phyloP scores from a whole-genome alignment of 345 rosid species.

The Sisymbrium altissimum region DNA sequence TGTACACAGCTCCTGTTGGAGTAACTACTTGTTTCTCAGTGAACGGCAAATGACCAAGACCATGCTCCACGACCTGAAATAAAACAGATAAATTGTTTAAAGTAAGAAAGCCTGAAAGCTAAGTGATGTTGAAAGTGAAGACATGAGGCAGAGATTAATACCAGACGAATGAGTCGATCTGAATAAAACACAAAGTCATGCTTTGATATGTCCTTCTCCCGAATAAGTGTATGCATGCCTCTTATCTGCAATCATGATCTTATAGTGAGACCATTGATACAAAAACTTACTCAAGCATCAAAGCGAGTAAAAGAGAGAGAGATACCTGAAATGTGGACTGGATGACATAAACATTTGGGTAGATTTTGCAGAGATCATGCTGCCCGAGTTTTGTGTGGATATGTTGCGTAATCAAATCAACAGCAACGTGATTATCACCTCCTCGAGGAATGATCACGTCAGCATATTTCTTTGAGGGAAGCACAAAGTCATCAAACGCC shows the following conservation, averaged over 20 bases:
- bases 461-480: slow-evolving; percentile 91
- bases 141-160: slow-evolving; percentile 33
- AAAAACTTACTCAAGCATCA: background rate
- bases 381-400: slow-evolving; percentile 89
- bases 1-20: slow-evolving; percentile 84
- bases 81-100: background rate
- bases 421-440: slow-evolving; percentile 91
- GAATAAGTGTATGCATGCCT: slow-evolving; percentile 99
- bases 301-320: background rate
- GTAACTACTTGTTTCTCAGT: slow-evolving; percentile 94
- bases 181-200: slow-evolving; percentile 97
- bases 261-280: slow-evolving; percentile 22
- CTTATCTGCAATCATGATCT: slow-evolving; percentile 61
- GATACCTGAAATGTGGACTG: slow-evolving; percentile 91
- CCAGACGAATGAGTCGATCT: slow-evolving; percentile 93
- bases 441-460: slow-evolving; percentile 95
- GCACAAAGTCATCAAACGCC: slow-evolving; percentile 94
- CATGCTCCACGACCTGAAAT: slow-evolving; percentile 94
- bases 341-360: slow-evolving; percentile 75
- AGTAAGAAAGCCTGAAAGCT: background rate
- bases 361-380: slow-evolving; percentile 92
- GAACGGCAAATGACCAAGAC: slow-evolving; percentile 96
- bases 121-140: slow-evolving; percentile 13
- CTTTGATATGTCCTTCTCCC: slow-evolving; percentile 89
- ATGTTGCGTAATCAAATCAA: slow-evolving; percentile 95